Evolutionary conservation across 179 eudicot genomes (phyloP).

Genomic region (Dionaea muscipula): DNA sequence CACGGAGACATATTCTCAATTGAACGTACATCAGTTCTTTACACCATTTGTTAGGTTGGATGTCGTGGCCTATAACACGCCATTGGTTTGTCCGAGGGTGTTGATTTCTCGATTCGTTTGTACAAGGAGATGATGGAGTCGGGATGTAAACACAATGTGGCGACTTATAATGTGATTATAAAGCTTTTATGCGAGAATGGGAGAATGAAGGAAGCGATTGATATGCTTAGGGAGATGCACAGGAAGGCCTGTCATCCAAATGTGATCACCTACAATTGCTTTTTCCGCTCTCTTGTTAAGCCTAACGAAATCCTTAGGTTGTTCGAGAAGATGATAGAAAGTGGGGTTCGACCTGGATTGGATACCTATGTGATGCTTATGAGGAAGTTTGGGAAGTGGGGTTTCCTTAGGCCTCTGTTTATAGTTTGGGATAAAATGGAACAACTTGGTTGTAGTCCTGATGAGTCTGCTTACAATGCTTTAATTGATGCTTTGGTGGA

Average conservation of each 20-base stretch:
- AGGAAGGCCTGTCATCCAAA: conserved; percentile 53
- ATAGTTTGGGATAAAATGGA: conserved; percentile 76
- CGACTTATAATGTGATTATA: conserved; percentile 56
- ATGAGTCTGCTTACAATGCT: conserved; percentile 78
- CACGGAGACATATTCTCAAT: conserved; percentile 47
- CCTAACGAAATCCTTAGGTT: conserved; percentile 62
- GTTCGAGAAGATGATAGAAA: conserved; percentile 66
- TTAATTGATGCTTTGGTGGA: conserved; percentile 79
- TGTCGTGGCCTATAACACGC: conserved; percentile 85
- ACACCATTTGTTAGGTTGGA: conserved; percentile 55
- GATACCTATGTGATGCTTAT: conserved; percentile 92
- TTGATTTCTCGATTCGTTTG: conserved; percentile 57
- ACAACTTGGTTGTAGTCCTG: conserved; percentile 72
- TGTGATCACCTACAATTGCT: conserved; percentile 59
- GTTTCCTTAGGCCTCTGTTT: conserved; percentile 74
- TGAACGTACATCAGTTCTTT: conserved; percentile 59
- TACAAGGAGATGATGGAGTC: conserved; percentile 63
- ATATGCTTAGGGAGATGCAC: conserved; percentile 45
- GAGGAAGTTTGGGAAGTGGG: conserved; percentile 93
- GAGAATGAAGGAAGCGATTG: conserved; percentile 59
- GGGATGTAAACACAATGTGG: conserved; percentile 60
- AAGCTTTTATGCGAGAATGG: conserved; percentile 79
- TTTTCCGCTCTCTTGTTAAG: conserved; percentile 60
- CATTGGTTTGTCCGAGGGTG: conserved; percentile 64
- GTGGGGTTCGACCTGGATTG: conserved; percentile 58